These are phyloP conservation scores for Kazachstania kunashirensis DNA, from an alignment of 805 yeast species.

Conservation along the genomic window DNA sequence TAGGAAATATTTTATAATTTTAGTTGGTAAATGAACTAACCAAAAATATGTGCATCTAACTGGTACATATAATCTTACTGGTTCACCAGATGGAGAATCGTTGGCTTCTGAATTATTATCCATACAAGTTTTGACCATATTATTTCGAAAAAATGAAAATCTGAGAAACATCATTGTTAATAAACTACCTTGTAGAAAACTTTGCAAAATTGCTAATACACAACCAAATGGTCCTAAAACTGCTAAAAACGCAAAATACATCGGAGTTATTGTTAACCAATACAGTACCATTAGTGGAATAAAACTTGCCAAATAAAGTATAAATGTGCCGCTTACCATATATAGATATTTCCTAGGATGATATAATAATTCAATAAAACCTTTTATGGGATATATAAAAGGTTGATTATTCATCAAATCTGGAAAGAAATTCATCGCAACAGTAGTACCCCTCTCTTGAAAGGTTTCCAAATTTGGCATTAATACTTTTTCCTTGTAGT, in stretches of 20 bases:
- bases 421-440: constrained; percentile 15
- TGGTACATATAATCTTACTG: constrained; percentile 25
- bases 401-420: constrained; percentile 18
- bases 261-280: constrained; percentile 25
- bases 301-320: constrained; percentile 15
- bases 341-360: constrained; percentile 11
- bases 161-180: constrained; percentile 28
- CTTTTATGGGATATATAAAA: constrained; percentile 21
- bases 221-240: constrained; percentile 26
- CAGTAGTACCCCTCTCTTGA: constrained; percentile 7
- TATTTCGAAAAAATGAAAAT: constrained; percentile 18
- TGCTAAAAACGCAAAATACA: constrained; percentile 21
- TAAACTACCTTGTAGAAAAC: constrained; percentile 24
- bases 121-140: constrained; percentile 11
- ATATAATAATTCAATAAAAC: constrained; percentile 13
- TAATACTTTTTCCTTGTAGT: constrained; percentile 10
- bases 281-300: constrained; percentile 16
- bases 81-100: constrained; percentile 6
- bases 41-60: constrained; percentile 20
- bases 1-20: constrained; percentile 12
- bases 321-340: constrained; percentile 7
- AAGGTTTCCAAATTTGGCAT: constrained; percentile 9
- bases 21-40: constrained; percentile 23
- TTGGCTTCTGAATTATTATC: constrained; percentile 5
- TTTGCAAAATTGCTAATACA: constrained; percentile 21